Evolutionary conservation across 176 grass and related monocot genomes (phyloP), one percentile per base, ranked within the genome.

Genomic region (Cenchrus americanus): DNA sequence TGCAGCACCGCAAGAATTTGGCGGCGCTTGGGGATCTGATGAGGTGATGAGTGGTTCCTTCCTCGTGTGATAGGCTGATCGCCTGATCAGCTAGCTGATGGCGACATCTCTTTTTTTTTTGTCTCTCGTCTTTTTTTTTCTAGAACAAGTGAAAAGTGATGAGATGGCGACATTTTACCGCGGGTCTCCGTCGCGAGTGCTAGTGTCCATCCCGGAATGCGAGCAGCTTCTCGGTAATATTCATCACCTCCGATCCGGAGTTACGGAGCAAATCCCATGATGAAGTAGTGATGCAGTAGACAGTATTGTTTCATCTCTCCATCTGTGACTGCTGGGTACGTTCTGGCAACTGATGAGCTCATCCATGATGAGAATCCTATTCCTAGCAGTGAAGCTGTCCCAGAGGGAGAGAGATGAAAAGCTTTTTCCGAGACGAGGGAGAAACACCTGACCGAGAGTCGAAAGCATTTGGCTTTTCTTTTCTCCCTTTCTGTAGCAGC

Each of bases 211-310:
- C 21, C 58, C 2, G 59, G 24, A 63, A 63, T 6, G 47, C 14
- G 18, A 73, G 73, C 78, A 83, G 4, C 34, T 88, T 78, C 80
- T 10, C 1, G 0, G 34, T n/a, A 44, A 72, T 41, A 73, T 65
- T 10, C 64, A 41, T 67, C 67, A 5, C 7, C 2, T 10, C 1
- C 0, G 2, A 37, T 24, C 27, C 2, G n/a, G 58, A 27, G 22
- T 26, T 30, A 6, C 32, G 8, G 15, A 18, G 30, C 32, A 66
- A 66, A 40, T 40, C 63, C 3, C 34, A 37, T 37, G 32, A 58
- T 5, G 27, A 30, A 30, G 27, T 2, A 30, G 10, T 22, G 55
- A 19, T 66, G 63, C 27, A 40, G 14, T 37, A 40, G 63, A 1
- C 13, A 1, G 43, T 6, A 6, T 5, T 9, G 7, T 40, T 66